Base-by-base conservation (phyloP, 2,329 filamentous ascomycete genomes). In the Pseudovirgaria hyperparasitica region DNA sequence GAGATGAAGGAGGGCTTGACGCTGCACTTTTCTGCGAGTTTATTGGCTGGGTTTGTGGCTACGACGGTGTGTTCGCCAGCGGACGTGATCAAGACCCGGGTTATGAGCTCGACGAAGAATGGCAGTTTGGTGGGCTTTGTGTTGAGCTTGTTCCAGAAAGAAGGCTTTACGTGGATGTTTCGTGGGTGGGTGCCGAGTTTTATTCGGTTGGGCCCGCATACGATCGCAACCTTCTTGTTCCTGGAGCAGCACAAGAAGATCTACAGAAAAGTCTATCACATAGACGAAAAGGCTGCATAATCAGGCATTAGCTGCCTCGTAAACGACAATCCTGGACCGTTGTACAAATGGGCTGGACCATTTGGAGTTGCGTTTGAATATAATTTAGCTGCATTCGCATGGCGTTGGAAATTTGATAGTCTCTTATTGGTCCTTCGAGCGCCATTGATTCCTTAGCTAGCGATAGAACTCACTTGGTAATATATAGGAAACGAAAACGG, bases 161-260 rank as follows among this genome's bases (percentile, higher is more conserved):
- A 92, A 46, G 84, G 84, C 2, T 51, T 81, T 26, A 57, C 66
- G 23, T 92, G 84, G 84, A 76, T 87, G 68, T 92, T 92, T 57
- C 81, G 82, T 53, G 84, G 84, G 34, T 92, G 82, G 82, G 73
- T 86, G 24, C 84, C 84, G n/a, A 76, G 72, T 46, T 77, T 77
- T 38, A 71, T 76, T 30, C 62, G 72, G 6, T 50, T 77, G 12
- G 72, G 72, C 2, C 72, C 72, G 19, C 84, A 92, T 60, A 92
- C 82, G 6, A 80, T 92, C 34, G 77, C 78, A 42, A 92, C 82
- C 19, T 86, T 92, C 52, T 50, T 92, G 45, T 86, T 90, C 52
- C 52, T 92, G 46, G 84, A 92, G 52, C 75, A 82, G 51, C 84
- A 92, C 55, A 84, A 86, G 60, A 82, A 77, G 54, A 52, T 75